These are phyloP conservation scores for Spathaspora sp. DNA, from an alignment of 1,139 yeast species.

Conservation along the genomic window DNA sequence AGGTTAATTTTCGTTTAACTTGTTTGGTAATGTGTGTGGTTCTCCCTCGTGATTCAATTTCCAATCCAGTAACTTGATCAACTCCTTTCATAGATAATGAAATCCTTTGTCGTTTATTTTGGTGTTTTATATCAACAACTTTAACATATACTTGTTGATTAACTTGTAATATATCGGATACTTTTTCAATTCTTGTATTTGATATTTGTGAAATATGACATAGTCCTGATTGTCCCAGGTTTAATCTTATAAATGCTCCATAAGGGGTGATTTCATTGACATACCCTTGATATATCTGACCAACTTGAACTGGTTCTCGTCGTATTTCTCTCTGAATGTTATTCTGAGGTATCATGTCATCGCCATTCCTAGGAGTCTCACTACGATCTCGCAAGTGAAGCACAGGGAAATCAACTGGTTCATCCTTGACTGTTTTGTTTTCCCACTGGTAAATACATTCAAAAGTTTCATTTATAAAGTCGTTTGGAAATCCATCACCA, in stretches of 20 bases:
- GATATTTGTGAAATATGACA: constrained; percentile 77
- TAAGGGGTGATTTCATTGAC: constrained; percentile 61
- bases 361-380: background rate
- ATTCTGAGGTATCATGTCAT: constrained; percentile 1
- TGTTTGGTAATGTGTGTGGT: constrained; percentile 3
- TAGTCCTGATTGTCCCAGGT: constrained; percentile 48
- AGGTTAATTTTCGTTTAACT: constrained; percentile 54
- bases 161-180: constrained; percentile 54
- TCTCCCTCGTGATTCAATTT: constrained; percentile 16
- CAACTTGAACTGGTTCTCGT: constrained; percentile 28
- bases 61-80: constrained; percentile 68
- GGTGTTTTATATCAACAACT: constrained; percentile 47
- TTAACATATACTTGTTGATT: constrained; percentile 69
- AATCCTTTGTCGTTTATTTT: constrained; percentile 35
- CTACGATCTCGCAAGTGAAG: background rate
- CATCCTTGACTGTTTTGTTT: constrained; percentile 13
- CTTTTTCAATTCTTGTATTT: constrained; percentile 51
- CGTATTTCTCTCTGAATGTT: constrained; percentile 10
- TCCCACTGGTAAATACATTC: constrained; percentile 23
- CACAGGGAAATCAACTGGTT: constrained; percentile 6
- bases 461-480: constrained; percentile 38
- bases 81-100: constrained; percentile 72
- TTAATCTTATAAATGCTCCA: constrained; percentile 71
- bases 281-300: constrained; percentile 56
- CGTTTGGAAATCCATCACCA: constrained; percentile 56